Evolutionary conservation across 2,329 filamentous ascomycete genomes (phyloP), one percentile per base, ranked within the genome.

Genomic region (Neopestalotiopsis sp.): DNA sequence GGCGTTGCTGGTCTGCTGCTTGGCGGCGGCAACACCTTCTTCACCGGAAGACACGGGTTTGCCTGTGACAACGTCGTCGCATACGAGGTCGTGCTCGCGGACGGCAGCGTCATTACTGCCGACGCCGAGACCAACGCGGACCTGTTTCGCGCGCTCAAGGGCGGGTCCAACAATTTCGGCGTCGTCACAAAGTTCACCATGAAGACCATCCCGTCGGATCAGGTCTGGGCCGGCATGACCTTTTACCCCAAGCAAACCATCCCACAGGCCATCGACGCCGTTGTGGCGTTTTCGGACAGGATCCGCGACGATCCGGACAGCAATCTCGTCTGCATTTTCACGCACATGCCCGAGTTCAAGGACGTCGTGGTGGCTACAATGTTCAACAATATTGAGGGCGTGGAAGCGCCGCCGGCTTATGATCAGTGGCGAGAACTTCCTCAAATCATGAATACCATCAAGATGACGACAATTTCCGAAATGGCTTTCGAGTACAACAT

Each of bases 61-160:
- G 67, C 49, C 17, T 68, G 67, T 24, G 67, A 68, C 13, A 68
- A 49, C 28, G 67, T 68, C 28, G 20, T 65, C 13, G 59, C 24
- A 5, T 68, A 68, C 28, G 62, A 67, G 24, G 57, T 67, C 5
- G 57, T 62, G 3, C 66, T 67, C 30, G 66, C 66, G 13, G 58
- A 67, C 38, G 66, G 66, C 1, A 32, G 66, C 13, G 61, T 67
- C 40, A n/a, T 67, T 38, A 56, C 34, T 1, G 66, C 58, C 4
- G 40, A 67, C 10, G 38, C 57, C 3, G 4, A 67, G 34, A 24
- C 63, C 17, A 38, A 66, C 12, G 28, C 24, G 28, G 83, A 85
- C 67, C 77, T 86, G 1, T 85, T 76, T 71, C 78, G 76, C 66
- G 83, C 83, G 2, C 75, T 85, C 2, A 81, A 82, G 63, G 84